Percentiles rank a stretch among this genome's conserved stretches.
Conservation (phyloP, 2,329 filamentous ascomycete species). For the Sporothrix inflata region DNA sequence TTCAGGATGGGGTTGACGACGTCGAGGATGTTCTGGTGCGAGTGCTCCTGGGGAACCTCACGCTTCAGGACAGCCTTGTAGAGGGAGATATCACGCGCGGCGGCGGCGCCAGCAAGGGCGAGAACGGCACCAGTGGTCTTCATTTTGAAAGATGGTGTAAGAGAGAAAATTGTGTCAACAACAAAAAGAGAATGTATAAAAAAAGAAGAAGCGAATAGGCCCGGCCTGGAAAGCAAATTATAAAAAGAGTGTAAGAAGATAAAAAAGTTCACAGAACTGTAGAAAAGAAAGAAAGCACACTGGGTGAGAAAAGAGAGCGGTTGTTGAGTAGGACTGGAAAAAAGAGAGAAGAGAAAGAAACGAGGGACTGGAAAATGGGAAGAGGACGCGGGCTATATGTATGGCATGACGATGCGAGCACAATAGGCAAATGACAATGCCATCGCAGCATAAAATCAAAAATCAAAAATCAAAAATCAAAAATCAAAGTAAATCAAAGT, state of each 20-base stretch:
- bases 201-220: constrained; percentile 26
- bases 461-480: neutral
- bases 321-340: constrained; percentile 27
- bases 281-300: constrained; percentile 28
- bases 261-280: constrained; percentile 34
- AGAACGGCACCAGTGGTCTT: constrained; percentile 39
- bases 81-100: constrained; percentile 40
- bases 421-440: neutral
- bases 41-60: constrained; percentile 57
- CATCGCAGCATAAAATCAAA: neutral
- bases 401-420: neutral
- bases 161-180: constrained; percentile 16
- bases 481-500: neutral
- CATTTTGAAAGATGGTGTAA: constrained; percentile 19
- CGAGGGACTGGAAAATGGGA: neutral
- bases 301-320: constrained; percentile 24
- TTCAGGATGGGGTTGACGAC: constrained; percentile 44
- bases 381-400: constrained; percentile 21
- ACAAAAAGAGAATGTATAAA: constrained; percentile 18
- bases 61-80: constrained; percentile 42
- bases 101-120: constrained; percentile 39
- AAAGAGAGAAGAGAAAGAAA: constrained; percentile 3
- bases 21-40: constrained; percentile 50
- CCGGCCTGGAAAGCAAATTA: constrained; percentile 31
- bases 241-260: constrained; percentile 23